Percentiles rank a stretch among this genome's conserved stretches.
phyloP scores from a whole-genome alignment of 805 yeast species.

The Saccharomycopsis capsularis region DNA sequence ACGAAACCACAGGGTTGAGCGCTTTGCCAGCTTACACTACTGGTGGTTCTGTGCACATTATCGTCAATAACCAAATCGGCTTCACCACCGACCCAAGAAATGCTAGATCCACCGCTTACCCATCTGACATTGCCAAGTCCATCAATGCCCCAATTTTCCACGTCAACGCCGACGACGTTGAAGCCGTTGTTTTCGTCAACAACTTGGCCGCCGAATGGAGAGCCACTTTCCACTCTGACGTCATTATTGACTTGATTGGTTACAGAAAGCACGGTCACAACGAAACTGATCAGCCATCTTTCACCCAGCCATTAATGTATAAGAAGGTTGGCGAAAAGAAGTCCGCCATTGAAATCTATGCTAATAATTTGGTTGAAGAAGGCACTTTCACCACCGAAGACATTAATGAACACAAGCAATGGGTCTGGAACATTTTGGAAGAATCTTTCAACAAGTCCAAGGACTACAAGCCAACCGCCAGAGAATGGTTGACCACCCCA shows the following conservation, averaged over 20 bases:
- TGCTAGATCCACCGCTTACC: slow-evolving; percentile 96
- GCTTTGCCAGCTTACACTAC: slow-evolving; percentile 91
- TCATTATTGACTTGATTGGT: slow-evolving; percentile 93
- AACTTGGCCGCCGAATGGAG: slow-evolving; percentile 99
- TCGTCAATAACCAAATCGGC: slow-evolving; percentile 97
- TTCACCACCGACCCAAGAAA: slow-evolving; percentile 98
- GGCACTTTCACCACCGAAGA: slow-evolving; percentile 87
- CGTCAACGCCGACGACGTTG: slow-evolving; percentile 97
- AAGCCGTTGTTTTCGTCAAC: slow-evolving; percentile 84
- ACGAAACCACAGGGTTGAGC: slow-evolving; percentile 95
- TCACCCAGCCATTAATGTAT: slow-evolving; percentile 98
- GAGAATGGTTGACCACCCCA: slow-evolving; percentile 98
- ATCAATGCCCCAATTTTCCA: slow-evolving; percentile 99
- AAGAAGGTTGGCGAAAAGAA: slow-evolving; percentile 81
- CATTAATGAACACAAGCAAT: slow-evolving; percentile 89
- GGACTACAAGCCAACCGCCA: slow-evolving; percentile 81
- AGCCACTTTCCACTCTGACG: slow-evolving; percentile 93
- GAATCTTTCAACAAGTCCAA: slow-evolving; percentile 83
- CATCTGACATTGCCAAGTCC: slow-evolving; percentile 94
- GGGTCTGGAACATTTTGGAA: slow-evolving; percentile 96
- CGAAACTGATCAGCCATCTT: slow-evolving; percentile 98
- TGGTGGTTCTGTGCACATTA: slow-evolving; percentile 96
- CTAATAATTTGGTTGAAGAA: slow-evolving; percentile 71
- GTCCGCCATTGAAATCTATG: slow-evolving; percentile 81
- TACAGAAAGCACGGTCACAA: slow-evolving; percentile 99